Percentiles rank a stretch among this genome's conserved stretches.
phyloP scores from a whole-genome alignment of 1,139 yeast species.

The Nakaseomyces uthaithaninus region DNA sequence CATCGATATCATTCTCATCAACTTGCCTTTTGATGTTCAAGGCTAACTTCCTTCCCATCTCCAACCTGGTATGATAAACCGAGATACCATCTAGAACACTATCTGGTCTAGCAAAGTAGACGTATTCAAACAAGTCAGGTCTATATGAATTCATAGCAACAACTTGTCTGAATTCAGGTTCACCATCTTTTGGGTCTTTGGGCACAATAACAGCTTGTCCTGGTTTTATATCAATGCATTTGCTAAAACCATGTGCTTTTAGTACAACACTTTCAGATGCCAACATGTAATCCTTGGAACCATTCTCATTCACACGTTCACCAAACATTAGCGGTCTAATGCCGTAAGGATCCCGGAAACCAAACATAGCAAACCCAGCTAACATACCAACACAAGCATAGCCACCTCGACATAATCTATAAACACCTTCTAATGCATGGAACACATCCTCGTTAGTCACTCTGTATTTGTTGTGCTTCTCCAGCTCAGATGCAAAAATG shows the following conservation, averaged over 20 bases:
- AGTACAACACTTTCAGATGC: constrained; percentile 94
- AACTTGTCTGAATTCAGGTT: constrained; percentile 80
- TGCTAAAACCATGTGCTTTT: constrained; percentile 82
- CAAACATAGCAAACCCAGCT: constrained; percentile 92
- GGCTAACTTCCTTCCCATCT: constrained; percentile 91
- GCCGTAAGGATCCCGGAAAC: constrained; percentile 96
- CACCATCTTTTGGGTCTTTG: constrained; percentile 44
- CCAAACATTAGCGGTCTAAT: constrained; percentile 87
- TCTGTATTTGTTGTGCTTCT: constrained; percentile 85
- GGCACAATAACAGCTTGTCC: constrained; percentile 96
- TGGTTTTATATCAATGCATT: constrained; percentile 75
- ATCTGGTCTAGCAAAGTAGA: constrained; percentile 96
- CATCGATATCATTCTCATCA: constrained; percentile 63
- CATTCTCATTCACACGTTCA: constrained; percentile 57
- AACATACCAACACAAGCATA: constrained; percentile 92
- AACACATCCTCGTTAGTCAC: constrained; percentile 87
- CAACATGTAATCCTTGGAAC: constrained; percentile 84
- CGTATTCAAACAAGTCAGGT: constrained; percentile 96
- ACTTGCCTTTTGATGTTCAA: constrained; percentile 49
- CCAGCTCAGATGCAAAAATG: constrained; percentile 85
- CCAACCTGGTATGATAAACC: constrained; percentile 85
- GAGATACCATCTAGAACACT: constrained; percentile 92
- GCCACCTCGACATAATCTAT: constrained; percentile 79
- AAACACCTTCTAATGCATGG: constrained; percentile 76
- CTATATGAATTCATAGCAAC: constrained; percentile 72